Evolutionary conservation across 805 yeast species (phyloP), one percentile per base, ranked within the genome.

Genomic region (Metschnikowia cubensis): DNA sequence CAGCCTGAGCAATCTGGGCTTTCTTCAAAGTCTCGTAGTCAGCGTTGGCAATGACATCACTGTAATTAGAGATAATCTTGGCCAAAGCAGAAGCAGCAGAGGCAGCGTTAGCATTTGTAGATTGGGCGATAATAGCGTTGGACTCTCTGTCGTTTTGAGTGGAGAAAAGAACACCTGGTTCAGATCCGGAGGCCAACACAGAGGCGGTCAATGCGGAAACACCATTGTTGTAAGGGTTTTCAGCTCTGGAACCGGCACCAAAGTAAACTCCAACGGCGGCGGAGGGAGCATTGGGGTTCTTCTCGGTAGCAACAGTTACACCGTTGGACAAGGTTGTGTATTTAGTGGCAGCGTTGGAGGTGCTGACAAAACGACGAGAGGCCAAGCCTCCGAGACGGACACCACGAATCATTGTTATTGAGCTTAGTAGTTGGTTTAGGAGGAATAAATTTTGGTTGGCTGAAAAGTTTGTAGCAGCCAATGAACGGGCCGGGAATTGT

Each of bases 191-290:
- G 51, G 65, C 61, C 63, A 85, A 72, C 21, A 79, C 67, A 52
- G 76, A 70, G 65, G 85, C 73, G 57, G 82, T 74, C 59, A 87
- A 71, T 55, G 85, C 80, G 49, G 92, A 80, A 47, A 84, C 82
- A 80, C 96, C 96, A 60, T 87, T 87, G 75, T 83, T 85, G 80
- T 82, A 86, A 40, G 88, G 76, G 70, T 84, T 86, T 70, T 87
- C 96, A 48, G 86, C 69, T 67, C 90, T 76, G 45, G 92, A 82
- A 67, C 96, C 96, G 46, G 90, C 87, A 58, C 85, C 86, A 65
- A 77, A 73, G 67, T 77, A 87, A 51, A 85, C 69, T 69, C 94
- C 92, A 58, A 85, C 75, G 35, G 89, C 76, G 44, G 88, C 74
- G 35, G 84, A 64, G 50, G 75, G 66, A 51, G 82, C 80, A 49